Conservation (phyloP, 164 flowering plant species). For the Stephania cephalantha region DNA sequence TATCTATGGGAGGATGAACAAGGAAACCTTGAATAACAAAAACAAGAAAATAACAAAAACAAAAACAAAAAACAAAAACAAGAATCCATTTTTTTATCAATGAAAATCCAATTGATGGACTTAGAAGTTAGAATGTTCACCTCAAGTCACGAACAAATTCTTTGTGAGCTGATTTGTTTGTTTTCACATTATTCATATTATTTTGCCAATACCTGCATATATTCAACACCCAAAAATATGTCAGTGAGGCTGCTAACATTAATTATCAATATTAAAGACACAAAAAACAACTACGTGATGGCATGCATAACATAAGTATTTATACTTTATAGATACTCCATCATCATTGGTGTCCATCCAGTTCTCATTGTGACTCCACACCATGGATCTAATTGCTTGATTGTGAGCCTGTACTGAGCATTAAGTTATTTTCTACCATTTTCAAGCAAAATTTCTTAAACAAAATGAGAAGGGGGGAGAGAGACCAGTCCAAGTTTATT, state of each 20-base stretch:
- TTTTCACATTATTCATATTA: constrained; percentile 97
- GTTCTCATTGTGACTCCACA: constrained; percentile 98
- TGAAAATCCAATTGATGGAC: neutral
- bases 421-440: neutral
- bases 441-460: neutral
- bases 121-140: constrained; percentile 33
- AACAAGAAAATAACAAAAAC: too few relatives aligned
- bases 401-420: constrained; percentile 78
- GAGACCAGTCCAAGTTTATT: neutral
- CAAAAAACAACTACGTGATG: neutral
- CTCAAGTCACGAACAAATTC: constrained; percentile 97
- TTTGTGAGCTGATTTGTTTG: constrained; percentile 91
- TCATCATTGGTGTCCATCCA: constrained; percentile 99
- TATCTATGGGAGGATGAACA: constrained; percentile 93
- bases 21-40: constrained; percentile 66
- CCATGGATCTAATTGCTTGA: constrained; percentile 96
- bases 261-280: neutral
- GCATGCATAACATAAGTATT: neutral
- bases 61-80: too few relatives aligned
- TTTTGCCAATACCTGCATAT: constrained; percentile 90
- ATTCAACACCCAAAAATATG: neutral
- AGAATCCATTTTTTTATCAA: neutral
- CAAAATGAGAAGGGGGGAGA: neutral
- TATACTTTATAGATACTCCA: constrained; percentile 92
- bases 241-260: neutral